phyloP scores from a whole-genome alignment of 164 flowering plant genomes.

The Kingdonia uniflora region DNA sequence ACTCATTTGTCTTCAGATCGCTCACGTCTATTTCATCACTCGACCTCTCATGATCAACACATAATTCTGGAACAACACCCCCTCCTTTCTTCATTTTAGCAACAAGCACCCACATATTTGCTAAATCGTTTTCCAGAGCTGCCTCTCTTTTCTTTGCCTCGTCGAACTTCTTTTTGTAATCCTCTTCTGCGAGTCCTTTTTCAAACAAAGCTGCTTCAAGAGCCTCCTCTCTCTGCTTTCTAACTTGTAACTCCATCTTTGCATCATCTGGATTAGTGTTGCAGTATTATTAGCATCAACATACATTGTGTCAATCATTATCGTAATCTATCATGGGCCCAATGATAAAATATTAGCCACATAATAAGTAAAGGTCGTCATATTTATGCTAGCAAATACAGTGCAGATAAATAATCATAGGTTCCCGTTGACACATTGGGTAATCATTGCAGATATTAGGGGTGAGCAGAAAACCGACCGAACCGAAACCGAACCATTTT shows the following conservation, averaged over 20 bases:
- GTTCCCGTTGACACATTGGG: too few relatives aligned
- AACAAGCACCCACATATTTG: conserved; percentile 99
- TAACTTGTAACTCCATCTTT: conserved; percentile 73
- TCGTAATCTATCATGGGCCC: too few relatives aligned
- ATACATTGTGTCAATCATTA: conserved; percentile 1
- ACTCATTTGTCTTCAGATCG: conserved; percentile 25
- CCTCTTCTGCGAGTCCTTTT: conserved; percentile 67
- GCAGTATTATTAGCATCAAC: conserved; percentile 70
- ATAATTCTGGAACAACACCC: conserved; percentile 31
- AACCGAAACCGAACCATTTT: too few relatives aligned
- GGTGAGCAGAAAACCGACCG: too few relatives aligned
- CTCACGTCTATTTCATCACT: conserved; percentile 10
- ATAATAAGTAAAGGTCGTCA: too few relatives aligned
- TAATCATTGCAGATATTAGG: too few relatives aligned
- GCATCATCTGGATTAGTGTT: conserved; percentile 66
- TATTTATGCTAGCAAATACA: too few relatives aligned
- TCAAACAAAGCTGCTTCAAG: conserved; percentile 91
- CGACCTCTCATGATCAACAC: conserved; percentile 23
- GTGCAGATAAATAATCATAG: too few relatives aligned
- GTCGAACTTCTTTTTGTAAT: conserved; percentile 55
- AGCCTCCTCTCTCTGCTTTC: conserved; percentile 71
- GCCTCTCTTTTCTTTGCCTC: conserved; percentile 78
- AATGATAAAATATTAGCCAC: too few relatives aligned
- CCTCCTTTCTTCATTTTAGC: conserved; percentile 85
- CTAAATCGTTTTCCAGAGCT: conserved; percentile 88